These are phyloP conservation scores for Alternaria atra DNA, from an alignment of 2,329 filamentous ascomycete species.

Conservation along the genomic window DNA sequence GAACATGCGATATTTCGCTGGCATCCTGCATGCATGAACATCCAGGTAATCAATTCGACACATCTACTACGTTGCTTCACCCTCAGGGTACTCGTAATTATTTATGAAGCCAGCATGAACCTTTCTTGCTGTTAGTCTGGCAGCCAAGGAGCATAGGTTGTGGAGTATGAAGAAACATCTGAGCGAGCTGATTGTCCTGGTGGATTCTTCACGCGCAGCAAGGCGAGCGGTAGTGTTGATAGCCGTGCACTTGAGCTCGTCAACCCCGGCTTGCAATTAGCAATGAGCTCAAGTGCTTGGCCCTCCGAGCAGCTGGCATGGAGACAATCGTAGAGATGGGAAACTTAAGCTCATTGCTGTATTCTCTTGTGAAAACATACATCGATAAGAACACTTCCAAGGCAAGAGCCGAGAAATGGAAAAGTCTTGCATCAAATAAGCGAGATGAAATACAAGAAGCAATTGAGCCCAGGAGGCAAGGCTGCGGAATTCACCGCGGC, in stretches of 20 bases:
- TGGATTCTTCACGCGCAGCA: slow-evolving; percentile 72
- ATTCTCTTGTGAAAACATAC: neutral
- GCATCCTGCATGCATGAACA: neutral
- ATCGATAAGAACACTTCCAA: neutral
- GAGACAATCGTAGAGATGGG: neutral
- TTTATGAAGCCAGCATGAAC: neutral
- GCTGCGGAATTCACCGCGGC: neutral
- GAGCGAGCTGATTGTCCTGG: neutral
- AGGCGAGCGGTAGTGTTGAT: slow-evolving; percentile 74
- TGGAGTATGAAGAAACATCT: neutral
- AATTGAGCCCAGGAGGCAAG: neutral
- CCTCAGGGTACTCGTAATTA: neutral
- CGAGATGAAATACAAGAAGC: slow-evolving; percentile 3
- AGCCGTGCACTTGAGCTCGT: slow-evolving; percentile 80
- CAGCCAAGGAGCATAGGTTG: neutral
- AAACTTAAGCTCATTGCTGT: neutral
- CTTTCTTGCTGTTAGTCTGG: neutral
- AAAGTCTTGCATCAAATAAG: neutral
- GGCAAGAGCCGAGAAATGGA: neutral
- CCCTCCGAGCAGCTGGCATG: slow-evolving; percentile 9
- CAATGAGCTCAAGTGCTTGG: slow-evolving; percentile 60
- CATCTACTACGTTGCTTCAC: neutral
- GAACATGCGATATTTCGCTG: neutral
- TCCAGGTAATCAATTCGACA: neutral
- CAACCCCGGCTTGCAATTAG: slow-evolving; percentile 75